Conservation (phyloP, 495 filamentous ascomycete species). For the Neurospora sublineolata region DNA sequence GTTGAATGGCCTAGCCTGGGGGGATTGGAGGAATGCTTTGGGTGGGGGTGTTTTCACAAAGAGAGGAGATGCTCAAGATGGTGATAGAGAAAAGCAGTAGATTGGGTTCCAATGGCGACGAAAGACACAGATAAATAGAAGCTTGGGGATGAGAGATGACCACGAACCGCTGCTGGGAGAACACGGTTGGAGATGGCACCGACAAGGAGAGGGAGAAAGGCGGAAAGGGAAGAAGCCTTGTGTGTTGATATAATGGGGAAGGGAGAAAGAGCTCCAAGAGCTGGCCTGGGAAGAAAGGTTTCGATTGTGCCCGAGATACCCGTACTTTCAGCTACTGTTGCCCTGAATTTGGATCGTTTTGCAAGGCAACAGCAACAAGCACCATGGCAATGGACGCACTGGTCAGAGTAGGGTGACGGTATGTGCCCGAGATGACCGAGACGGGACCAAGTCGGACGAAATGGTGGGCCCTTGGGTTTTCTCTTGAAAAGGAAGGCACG, state of each 20-base stretch:
- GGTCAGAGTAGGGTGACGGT: neutral
- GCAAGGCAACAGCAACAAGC: neutral
- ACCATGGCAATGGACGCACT: neutral
- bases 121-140: neutral
- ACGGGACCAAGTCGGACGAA: neutral
- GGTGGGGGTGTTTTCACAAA: slow-evolving; percentile 1
- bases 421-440: neutral
- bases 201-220: neutral
- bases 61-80: slow-evolving; percentile 21
- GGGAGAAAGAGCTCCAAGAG: neutral
- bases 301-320: neutral
- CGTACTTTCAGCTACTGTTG: neutral
- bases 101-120: slow-evolving; percentile 3
- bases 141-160: neutral
- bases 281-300: neutral
- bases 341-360: neutral
- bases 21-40: slow-evolving; percentile 5
- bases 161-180: neutral
- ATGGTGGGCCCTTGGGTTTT: neutral
- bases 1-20: neutral
- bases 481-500: neutral
- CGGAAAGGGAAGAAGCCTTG: neutral
- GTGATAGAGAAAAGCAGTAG: slow-evolving; percentile 14
- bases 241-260: neutral
- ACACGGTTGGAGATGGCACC: neutral